These are phyloP conservation scores for Zostera marina DNA, from an alignment of 116 monocot genomes.

Conservation along the genomic window DNA sequence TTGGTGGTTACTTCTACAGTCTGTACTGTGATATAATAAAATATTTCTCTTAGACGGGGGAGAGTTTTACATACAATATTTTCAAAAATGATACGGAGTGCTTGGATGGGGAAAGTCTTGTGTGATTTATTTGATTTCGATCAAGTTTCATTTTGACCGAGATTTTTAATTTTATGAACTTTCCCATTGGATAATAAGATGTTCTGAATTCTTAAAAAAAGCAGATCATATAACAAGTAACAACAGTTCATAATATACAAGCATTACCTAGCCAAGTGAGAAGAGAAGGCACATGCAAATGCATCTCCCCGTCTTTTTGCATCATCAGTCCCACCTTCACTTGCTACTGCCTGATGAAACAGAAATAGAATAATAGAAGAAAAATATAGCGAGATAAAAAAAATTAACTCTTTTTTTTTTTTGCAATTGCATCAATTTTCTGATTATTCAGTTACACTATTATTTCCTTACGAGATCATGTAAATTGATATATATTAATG, in stretches of 20 bases:
- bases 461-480: not conserved
- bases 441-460: not conserved
- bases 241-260: not conserved
- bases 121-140: no score
- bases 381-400: no score
- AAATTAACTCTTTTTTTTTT: no score
- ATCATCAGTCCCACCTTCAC: constrained; percentile 99
- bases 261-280: constrained; percentile 82
- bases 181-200: not conserved
- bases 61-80: no score
- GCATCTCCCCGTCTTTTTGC: constrained; percentile 95
- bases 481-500: not conserved
- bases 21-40: no score
- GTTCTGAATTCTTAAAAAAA: not conserved
- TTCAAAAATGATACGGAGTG: no score
- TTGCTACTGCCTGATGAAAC: constrained; percentile 71
- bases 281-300: constrained; percentile 93
- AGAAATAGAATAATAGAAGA: not conserved
- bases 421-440: not conserved
- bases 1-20: no score
- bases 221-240: not conserved
- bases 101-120: no score
- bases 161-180: not conserved
- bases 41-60: no score
- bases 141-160: no score